Evolutionary conservation across 495 filamentous ascomycete species (phyloP).

Genomic region (Tuber brumale): DNA sequence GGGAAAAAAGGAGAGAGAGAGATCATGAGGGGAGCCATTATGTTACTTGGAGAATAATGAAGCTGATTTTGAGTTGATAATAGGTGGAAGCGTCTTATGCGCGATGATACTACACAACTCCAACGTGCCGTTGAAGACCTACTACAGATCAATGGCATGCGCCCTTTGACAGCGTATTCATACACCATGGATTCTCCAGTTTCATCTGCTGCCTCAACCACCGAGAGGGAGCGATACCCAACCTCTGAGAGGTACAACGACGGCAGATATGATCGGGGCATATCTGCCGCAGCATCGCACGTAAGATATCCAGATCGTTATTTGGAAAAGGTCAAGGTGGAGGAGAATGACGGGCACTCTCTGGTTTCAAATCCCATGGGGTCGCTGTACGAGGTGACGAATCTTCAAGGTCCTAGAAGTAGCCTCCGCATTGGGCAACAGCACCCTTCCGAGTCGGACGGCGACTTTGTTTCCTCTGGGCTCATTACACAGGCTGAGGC

Average conservation of each 20-base stretch:
- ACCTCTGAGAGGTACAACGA: not conserved
- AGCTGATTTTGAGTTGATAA: not conserved
- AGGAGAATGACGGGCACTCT: slow-evolving; percentile 49
- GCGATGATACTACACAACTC: slow-evolving; percentile 38
- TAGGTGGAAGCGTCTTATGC: slow-evolving; percentile 41
- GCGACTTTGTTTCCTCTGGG: slow-evolving; percentile 45
- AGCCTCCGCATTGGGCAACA: slow-evolving; percentile 43
- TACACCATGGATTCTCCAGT: slow-evolving; percentile 22
- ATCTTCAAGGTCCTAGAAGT: slow-evolving; percentile 51
- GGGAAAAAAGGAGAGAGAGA: not conserved
- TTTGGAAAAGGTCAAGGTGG: slow-evolving; percentile 50
- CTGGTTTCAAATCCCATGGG: slow-evolving; percentile 55
- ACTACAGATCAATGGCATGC: slow-evolving; percentile 31
- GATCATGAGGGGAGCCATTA: not conserved
- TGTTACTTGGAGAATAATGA: slow-evolving; percentile 1
- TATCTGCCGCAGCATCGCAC: slow-evolving; percentile 36
- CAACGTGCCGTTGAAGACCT: slow-evolving; percentile 39
- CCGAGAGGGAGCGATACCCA: slow-evolving; percentile 24
- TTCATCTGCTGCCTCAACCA: slow-evolving; percentile 27
- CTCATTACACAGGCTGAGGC: slow-evolving; percentile 39
- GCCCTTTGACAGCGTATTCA: slow-evolving; percentile 29
- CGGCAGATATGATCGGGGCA: slow-evolving; percentile 34
- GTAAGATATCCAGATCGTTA: not conserved
- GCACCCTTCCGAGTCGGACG: slow-evolving; percentile 48
- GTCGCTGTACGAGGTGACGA: slow-evolving; percentile 57